phyloP scores from a whole-genome alignment of 2,329 filamentous ascomycete genomes.

The Simplicillium sp. region DNA sequence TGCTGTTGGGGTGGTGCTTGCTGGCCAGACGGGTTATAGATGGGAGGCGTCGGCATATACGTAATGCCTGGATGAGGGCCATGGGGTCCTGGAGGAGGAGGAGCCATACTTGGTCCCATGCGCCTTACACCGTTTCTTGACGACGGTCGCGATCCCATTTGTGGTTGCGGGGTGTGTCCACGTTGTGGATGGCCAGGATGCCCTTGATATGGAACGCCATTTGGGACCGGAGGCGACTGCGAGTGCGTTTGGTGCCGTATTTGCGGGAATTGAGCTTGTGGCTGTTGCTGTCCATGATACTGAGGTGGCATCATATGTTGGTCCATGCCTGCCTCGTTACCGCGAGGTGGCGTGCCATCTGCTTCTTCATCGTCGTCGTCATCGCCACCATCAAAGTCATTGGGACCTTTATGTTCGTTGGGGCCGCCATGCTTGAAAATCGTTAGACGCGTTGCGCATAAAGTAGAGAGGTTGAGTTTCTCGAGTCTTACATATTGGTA shows the following conservation, averaged over 20 bases:
- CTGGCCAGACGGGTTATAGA: constrained; percentile 57
- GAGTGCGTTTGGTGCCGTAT: constrained; percentile 77
- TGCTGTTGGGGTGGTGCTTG: constrained; percentile 9
- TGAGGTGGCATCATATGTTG: constrained; percentile 60
- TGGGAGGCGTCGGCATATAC: constrained; percentile 77
- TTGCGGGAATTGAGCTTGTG: constrained; percentile 57
- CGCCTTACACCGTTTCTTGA: constrained; percentile 75
- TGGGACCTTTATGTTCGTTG: constrained; percentile 92
- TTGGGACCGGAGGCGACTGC: constrained; percentile 78
- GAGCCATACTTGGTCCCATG: constrained; percentile 63
- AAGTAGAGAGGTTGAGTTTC: constrained; percentile 3
- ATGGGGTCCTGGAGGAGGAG: constrained; percentile 48
- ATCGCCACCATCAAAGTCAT: constrained; percentile 85
- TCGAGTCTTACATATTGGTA: constrained; percentile 74
- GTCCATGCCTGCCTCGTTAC: constrained; percentile 43
- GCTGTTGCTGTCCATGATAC: constrained; percentile 48
- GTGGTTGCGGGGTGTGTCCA: constrained; percentile 74
- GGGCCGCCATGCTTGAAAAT: constrained; percentile 69
- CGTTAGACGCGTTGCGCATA: constrained; percentile 7
- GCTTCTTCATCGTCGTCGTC: constrained; percentile 68
- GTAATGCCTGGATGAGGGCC: constrained; percentile 54
- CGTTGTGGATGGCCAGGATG: constrained; percentile 39
- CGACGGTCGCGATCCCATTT: constrained; percentile 54
- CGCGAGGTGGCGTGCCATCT: constrained; percentile 60
- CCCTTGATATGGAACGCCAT: constrained; percentile 60